Conservation (phyloP, 73 alveolate genomes). For the Loxodes magnus region DNA sequence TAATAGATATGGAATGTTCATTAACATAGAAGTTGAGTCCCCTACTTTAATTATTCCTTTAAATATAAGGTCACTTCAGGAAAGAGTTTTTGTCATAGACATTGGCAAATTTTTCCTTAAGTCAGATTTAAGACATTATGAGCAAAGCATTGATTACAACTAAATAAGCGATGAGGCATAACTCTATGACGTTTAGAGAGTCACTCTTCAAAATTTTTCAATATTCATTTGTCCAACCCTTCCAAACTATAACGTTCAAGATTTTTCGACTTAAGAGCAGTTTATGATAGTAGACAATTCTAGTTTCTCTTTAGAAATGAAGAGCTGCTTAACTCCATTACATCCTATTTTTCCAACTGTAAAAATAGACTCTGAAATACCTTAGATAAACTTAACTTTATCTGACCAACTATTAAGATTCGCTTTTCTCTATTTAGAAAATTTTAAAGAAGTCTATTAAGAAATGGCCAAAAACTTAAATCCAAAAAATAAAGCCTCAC, state of each 20-base stretch:
- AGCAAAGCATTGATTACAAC: slow-evolving; percentile 20
- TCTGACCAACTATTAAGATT: too few relatives aligned
- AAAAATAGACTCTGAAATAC: too few relatives aligned
- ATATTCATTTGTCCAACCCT: slow-evolving; percentile 8
- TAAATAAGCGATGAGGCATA: not conserved
- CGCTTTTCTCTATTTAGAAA: too few relatives aligned
- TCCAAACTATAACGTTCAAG: slow-evolving; percentile 14
- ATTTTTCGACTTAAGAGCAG: too few relatives aligned
- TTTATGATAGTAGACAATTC: slow-evolving; percentile 22
- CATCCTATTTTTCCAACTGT: slow-evolving; percentile 20
- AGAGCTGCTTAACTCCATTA: slow-evolving; percentile 14
- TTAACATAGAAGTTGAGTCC: slow-evolving; percentile 22
- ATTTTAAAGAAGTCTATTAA: too few relatives aligned
- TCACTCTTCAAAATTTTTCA: slow-evolving; percentile 6
- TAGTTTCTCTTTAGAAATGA: not conserved
- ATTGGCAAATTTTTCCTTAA: slow-evolving; percentile 21
- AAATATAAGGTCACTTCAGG: not conserved
- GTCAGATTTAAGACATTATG: slow-evolving; percentile 2
- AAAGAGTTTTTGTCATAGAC: slow-evolving; percentile 25
- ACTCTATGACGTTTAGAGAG: slow-evolving; percentile 27
- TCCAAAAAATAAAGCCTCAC: too few relatives aligned
- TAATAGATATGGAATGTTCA: slow-evolving; percentile 9
- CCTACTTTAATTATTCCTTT: slow-evolving; percentile 41
- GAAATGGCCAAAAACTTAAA: too few relatives aligned
- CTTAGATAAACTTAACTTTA: too few relatives aligned